Percentiles rank a stretch among this genome's conserved stretches.
Conservation (phyloP, 2,329 filamentous ascomycete genomes). For the Cadophora luteo-olivacea region DNA sequence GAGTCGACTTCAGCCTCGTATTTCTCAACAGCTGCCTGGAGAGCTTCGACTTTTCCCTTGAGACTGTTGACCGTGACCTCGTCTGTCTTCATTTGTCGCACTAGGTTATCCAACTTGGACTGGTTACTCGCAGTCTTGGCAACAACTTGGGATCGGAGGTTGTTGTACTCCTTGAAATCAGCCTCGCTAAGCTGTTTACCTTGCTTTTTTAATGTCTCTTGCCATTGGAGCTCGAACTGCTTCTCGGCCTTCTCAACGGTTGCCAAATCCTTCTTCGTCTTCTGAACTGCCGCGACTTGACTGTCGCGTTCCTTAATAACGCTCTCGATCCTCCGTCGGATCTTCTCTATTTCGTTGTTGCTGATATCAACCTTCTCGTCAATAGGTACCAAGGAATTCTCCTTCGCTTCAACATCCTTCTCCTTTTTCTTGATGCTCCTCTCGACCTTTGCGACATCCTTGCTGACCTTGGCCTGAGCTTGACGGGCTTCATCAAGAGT, state of each 20-base stretch:
- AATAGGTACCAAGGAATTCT: constrained; percentile 85
- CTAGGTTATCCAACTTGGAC: constrained; percentile 83
- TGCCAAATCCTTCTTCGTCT: constrained; percentile 80
- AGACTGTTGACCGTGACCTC: constrained; percentile 89
- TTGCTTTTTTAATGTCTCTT: constrained; percentile 82
- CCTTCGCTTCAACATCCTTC: constrained; percentile 83
- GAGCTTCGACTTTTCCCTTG: constrained; percentile 84
- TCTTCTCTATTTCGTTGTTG: constrained; percentile 70
- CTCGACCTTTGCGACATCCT: constrained; percentile 82
- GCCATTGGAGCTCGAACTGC: constrained; percentile 88
- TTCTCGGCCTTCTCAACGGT: constrained; percentile 89
- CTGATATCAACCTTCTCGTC: constrained; percentile 90
- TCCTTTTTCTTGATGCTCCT: constrained; percentile 85
- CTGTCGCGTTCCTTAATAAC: constrained; percentile 79
- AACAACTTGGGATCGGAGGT: constrained; percentile 83
- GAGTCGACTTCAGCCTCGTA: constrained; percentile 73
- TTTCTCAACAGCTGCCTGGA: constrained; percentile 75
- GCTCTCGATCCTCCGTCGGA: constrained; percentile 70
- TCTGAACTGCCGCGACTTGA: constrained; percentile 71
- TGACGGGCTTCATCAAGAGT: constrained; percentile 81
- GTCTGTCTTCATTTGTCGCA: constrained; percentile 88
- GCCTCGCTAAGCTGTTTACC: constrained; percentile 84
- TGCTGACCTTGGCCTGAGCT: constrained; percentile 79
- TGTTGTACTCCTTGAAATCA: constrained; percentile 90
- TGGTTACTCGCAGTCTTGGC: constrained; percentile 82